Conservation (phyloP, 2,329 filamentous ascomycete species). For the Neoascochyta sp. region DNA sequence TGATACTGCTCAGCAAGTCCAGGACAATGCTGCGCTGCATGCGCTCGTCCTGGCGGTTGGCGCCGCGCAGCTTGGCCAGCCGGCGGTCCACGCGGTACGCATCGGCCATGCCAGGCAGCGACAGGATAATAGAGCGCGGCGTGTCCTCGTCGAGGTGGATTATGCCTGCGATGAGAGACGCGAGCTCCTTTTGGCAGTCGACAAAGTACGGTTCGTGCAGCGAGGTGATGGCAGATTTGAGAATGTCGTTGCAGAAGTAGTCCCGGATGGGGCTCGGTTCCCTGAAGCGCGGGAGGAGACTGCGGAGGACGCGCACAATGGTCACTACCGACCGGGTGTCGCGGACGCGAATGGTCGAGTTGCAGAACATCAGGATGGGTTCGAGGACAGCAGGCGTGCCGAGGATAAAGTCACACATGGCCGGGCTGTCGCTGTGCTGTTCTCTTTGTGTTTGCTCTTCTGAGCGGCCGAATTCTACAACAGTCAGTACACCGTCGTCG, state of each 20-base stretch:
- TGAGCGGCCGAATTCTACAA: conserved; percentile 27
- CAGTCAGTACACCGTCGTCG: not conserved
- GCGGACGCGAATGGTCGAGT: conserved; percentile 82
- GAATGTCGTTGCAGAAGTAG: conserved; percentile 82
- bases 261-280: conserved; percentile 63
- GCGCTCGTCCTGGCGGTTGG: conserved; percentile 57
- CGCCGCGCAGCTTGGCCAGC: conserved; percentile 35
- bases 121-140: conserved; percentile 71
- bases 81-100: conserved; percentile 59
- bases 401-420: conserved; percentile 79
- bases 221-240: conserved; percentile 84
- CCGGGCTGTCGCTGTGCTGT: conserved; percentile 50
- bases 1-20: conserved; percentile 77
- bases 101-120: conserved; percentile 70
- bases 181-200: conserved; percentile 89
- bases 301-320: conserved; percentile 81
- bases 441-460: conserved; percentile 36
- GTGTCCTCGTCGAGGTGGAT: conserved; percentile 72
- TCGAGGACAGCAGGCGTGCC: conserved; percentile 75
- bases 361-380: conserved; percentile 86
- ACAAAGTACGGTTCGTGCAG: conserved; percentile 96
- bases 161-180: conserved; percentile 80
- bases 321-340: conserved; percentile 85
- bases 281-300: conserved; percentile 74
- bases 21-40: conserved; percentile 78